Conservation (phyloP, 805 yeast species). For the Yamadazyma scolyti region DNA sequence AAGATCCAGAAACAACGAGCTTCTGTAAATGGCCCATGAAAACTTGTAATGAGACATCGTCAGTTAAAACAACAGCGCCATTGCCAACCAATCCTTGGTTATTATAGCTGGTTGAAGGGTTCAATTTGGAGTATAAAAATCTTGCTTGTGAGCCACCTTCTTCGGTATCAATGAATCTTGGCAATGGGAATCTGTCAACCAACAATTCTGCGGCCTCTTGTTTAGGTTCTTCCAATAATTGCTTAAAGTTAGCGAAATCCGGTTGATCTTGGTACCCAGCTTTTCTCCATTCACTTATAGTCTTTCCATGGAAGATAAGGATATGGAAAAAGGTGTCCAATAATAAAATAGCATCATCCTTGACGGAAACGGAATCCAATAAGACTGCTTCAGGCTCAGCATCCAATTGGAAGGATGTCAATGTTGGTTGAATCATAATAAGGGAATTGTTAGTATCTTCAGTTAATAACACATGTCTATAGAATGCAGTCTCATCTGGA, state of each 20-base stretch:
- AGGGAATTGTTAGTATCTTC: slow-evolving; percentile 61
- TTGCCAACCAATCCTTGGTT: slow-evolving; percentile 23
- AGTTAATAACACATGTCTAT: slow-evolving; percentile 57
- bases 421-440: slow-evolving; percentile 68
- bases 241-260: slow-evolving; percentile 57
- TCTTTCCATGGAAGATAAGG: slow-evolving; percentile 62
- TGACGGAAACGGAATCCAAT: slow-evolving; percentile 59
- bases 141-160: slow-evolving; percentile 77
- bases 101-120: slow-evolving; percentile 55
- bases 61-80: slow-evolving; percentile 45
- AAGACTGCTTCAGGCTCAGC: slow-evolving; percentile 60
- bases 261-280: slow-evolving; percentile 59
- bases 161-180: slow-evolving; percentile 68
- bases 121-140: slow-evolving; percentile 64
- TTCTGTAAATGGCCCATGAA: slow-evolving; percentile 53
- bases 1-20: slow-evolving; percentile 21
- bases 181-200: slow-evolving; percentile 66
- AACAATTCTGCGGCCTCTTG: slow-evolving; percentile 62
- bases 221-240: slow-evolving; percentile 59
- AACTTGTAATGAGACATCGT: slow-evolving; percentile 54
- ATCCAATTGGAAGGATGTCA: slow-evolving; percentile 21
- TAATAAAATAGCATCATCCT: slow-evolving; percentile 52
- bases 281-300: slow-evolving; percentile 64
- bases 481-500: slow-evolving; percentile 68
- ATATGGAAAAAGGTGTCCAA: slow-evolving; percentile 70